Base-by-base conservation (phyloP, 163 green algal species). In the Dunaliella salina region DNA sequence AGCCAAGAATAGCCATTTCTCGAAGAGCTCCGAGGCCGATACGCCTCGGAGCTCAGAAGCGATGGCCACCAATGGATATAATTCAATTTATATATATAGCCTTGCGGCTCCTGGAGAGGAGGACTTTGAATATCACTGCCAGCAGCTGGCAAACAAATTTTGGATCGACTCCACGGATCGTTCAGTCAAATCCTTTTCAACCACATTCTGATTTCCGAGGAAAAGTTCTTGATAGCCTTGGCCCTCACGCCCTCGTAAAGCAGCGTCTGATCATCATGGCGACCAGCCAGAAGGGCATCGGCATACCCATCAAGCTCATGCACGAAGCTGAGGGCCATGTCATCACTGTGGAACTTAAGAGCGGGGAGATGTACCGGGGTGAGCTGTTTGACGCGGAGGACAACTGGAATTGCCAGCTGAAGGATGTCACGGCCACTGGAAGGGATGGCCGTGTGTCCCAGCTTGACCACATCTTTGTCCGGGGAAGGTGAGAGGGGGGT, bases 401-500 rank as follows among this genome's bases (percentile, higher is more conserved):
- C 91, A 99, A 99, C 93, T 99, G 96, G 97, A 99, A 99, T 87
- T 95, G 93, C 82, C 97, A 99, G 88, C 86, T 99, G 20, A 96
- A 96, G 84, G 95, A 98, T 63, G 95, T 99, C 5, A 97, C 94
- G 30, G 95, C 94, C 35, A 99, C 97, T 12, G 95, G 88, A 0
- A 86, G 87, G 35, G 95, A 98, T 87, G 95, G 95, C 0, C 84
- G 90, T 0, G 90, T 95, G 0, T 92, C 90, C 0, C 95, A 98
- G 89, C 88, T 99, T 86, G 94, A 98, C 85, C 94, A 99, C 86
- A 95, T 98, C 29, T 99, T 98, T 86, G 91, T 99, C 0, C 88
- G 94, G 0, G 94, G 94, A 8, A 85, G 83, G 83, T 85, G 83
- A 81, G 83, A 92, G 24, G n/a, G 75, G 24, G 63, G 11, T 15